These are phyloP conservation scores for Plectosphaerella sp. DNA, from an alignment of 2,329 filamentous ascomycete species.

Conservation along the genomic window DNA sequence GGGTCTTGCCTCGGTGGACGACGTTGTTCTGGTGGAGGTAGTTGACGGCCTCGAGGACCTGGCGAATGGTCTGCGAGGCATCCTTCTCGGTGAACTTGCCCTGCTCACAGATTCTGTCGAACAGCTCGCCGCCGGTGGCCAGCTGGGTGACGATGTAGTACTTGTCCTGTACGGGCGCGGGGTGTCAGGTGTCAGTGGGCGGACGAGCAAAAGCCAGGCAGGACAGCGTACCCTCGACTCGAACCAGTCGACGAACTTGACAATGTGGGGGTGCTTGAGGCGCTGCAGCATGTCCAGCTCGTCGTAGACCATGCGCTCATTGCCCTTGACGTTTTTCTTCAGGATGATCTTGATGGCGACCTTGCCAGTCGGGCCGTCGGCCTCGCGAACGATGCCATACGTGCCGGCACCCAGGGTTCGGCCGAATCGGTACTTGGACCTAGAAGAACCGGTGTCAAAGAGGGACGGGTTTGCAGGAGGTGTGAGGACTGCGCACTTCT, in stretches of 20 bases:
- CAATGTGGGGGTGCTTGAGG: constrained; percentile 91
- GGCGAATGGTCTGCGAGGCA: constrained; percentile 89
- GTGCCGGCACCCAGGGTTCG: constrained; percentile 92
- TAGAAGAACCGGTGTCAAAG: constrained; percentile 28
- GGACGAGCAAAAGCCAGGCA: constrained; percentile 18
- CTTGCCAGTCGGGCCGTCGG: constrained; percentile 76
- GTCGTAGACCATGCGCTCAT: constrained; percentile 98
- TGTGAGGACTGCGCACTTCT: constrained; percentile 64
- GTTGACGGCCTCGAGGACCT: constrained; percentile 87
- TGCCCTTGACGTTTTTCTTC: constrained; percentile 98
- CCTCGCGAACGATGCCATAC: constrained; percentile 96
- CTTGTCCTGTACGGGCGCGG: constrained; percentile 66
- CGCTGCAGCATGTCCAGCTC: constrained; percentile 91
- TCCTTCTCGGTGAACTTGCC: constrained; percentile 99
- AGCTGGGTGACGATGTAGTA: constrained; percentile 99
- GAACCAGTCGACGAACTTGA: constrained; percentile 98
- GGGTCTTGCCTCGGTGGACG: constrained; percentile 76
- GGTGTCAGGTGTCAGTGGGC: constrained; percentile 3
- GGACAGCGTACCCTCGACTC: constrained; percentile 76
- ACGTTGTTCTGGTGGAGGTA: constrained; percentile 94
- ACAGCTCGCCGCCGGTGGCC: constrained; percentile 91
- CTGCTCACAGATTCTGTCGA: constrained; percentile 96
- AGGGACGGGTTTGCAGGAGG: neutral
- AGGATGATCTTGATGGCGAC: constrained; percentile 98
- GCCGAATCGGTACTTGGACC: constrained; percentile 86